These are phyloP conservation scores for Geranium incanum DNA, from an alignment of 441 rosid genomes.

Conservation along the genomic window DNA sequence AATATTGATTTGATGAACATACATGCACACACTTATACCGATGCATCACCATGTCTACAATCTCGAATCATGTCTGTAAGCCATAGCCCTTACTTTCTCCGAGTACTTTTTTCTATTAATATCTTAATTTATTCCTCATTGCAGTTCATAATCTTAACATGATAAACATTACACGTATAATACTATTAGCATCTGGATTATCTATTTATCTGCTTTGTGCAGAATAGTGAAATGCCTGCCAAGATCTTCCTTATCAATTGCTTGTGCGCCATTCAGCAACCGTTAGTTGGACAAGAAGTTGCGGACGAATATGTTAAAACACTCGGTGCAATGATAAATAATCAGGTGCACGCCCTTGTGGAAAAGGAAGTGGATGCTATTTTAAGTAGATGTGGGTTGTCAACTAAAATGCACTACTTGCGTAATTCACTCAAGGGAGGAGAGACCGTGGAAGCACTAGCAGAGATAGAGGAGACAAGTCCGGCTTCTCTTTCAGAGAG, in stretches of 20 bases:
- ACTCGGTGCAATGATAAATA: constrained; percentile 62
- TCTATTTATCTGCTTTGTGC: constrained; percentile 25
- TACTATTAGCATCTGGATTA: constrained; percentile 6
- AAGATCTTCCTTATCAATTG: constrained; percentile 93
- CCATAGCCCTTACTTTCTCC: background rate
- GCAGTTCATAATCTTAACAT: background rate
- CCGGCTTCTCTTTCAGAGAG: constrained; percentile 60
- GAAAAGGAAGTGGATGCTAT: constrained; percentile 79
- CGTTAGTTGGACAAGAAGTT: constrained; percentile 58
- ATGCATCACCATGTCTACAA: background rate
- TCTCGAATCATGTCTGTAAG: background rate
- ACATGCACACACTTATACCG: background rate
- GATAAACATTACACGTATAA: background rate
- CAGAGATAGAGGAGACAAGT: constrained; percentile 59
- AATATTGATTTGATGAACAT: background rate
- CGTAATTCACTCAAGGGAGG: constrained; percentile 32
- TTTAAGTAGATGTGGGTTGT: constrained; percentile 60
- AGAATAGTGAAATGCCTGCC: constrained; percentile 75
- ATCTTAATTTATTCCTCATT: background rate
- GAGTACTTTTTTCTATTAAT: background rate
- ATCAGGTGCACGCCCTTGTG: constrained; percentile 53
- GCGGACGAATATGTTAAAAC: constrained; percentile 68
- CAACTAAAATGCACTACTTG: constrained; percentile 62
- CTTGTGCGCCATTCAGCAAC: constrained; percentile 78
- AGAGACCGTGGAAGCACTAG: constrained; percentile 26